A percentile compares a stretch with the other conserved stretches of the same genome.
Conservation (phyloP, 345 rosid genomes). For the Draba incana region DNA sequence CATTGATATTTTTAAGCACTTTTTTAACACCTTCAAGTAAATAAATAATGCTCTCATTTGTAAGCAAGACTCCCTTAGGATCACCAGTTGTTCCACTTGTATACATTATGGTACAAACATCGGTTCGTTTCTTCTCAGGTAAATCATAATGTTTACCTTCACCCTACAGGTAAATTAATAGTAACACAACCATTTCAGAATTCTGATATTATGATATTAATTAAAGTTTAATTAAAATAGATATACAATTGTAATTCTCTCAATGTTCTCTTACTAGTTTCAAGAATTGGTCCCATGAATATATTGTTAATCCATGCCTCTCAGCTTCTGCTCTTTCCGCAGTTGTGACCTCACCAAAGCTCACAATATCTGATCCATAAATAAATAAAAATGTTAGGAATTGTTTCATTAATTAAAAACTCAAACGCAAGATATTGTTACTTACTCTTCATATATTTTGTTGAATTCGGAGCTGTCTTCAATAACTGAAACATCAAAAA, state of each 20-base stretch:
- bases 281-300: slow-evolving; percentile 89
- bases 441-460: slow-evolving; percentile 78
- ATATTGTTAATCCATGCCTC: slow-evolving; percentile 58
- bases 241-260: neutral
- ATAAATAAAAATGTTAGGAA: neutral
- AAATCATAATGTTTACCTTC: slow-evolving; percentile 67
- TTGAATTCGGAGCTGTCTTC: slow-evolving; percentile 76
- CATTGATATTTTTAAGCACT: slow-evolving; percentile 63
- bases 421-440: neutral
- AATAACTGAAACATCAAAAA: slow-evolving; percentile 57
- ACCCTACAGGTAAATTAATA: slow-evolving; percentile 52
- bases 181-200: neutral
- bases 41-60: slow-evolving; percentile 85
- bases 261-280: slow-evolving; percentile 56
- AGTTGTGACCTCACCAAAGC: slow-evolving; percentile 79
- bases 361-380: slow-evolving; percentile 75
- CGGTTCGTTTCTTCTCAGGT: slow-evolving; percentile 76
- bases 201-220: neutral
- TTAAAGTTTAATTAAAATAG: neutral
- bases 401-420: slow-evolving; percentile 6
- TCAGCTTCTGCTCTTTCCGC: slow-evolving; percentile 68
- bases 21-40: slow-evolving; percentile 72
- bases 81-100: slow-evolving; percentile 99
- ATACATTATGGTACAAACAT: slow-evolving; percentile 95
- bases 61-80: slow-evolving; percentile 95